Percentiles rank a stretch among this genome's conserved stretches.
phyloP scores from a whole-genome alignment of 768 basidiomycete species.

The Asterophora parasitica region DNA sequence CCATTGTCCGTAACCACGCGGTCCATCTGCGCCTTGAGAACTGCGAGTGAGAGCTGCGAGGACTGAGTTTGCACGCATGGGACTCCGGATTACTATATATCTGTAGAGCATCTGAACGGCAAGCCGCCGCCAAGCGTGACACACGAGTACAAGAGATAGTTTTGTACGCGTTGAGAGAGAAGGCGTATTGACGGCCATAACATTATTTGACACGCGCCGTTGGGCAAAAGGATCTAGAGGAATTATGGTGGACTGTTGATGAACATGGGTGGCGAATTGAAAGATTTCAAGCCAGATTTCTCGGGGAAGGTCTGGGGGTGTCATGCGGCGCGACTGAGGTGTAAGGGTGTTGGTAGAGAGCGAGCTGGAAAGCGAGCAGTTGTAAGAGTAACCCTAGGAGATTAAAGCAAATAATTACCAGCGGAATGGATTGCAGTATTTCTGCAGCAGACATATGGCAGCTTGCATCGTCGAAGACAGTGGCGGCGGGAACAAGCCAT shows the following conservation, averaged over 20 bases:
- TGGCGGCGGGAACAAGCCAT: too few relatives aligned
- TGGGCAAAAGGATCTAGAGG: constrained; percentile 44
- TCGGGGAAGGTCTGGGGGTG: constrained; percentile 34
- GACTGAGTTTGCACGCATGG: constrained; percentile 34
- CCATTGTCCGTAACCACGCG: constrained; percentile 38
- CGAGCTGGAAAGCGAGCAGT: constrained; percentile 14
- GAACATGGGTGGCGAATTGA: constrained; percentile 48
- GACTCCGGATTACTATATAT: constrained; percentile 42
- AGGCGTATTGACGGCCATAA: constrained; percentile 43
- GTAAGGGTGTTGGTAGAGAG: constrained; percentile 14
- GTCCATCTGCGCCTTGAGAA: constrained; percentile 1
- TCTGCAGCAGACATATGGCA: constrained; percentile 15
- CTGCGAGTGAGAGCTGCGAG: constrained; percentile 29
- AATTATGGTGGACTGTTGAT: constrained; percentile 36
- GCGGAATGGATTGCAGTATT: constrained; percentile 22
- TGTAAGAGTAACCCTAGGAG: not conserved
- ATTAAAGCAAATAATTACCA: constrained; percentile 22
- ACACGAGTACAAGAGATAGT: constrained; percentile 44
- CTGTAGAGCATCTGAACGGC: constrained; percentile 41
- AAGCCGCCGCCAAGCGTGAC: constrained; percentile 40
- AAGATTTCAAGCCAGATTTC: constrained; percentile 57
- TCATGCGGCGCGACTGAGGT: constrained; percentile 6
- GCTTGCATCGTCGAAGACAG: constrained; percentile 28
- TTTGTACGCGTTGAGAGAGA: constrained; percentile 44
- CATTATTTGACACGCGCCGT: constrained; percentile 36